Base-by-base conservation (phyloP, 495 filamentous ascomycete species). In the Umbilicaria muhlenbergii region DNA sequence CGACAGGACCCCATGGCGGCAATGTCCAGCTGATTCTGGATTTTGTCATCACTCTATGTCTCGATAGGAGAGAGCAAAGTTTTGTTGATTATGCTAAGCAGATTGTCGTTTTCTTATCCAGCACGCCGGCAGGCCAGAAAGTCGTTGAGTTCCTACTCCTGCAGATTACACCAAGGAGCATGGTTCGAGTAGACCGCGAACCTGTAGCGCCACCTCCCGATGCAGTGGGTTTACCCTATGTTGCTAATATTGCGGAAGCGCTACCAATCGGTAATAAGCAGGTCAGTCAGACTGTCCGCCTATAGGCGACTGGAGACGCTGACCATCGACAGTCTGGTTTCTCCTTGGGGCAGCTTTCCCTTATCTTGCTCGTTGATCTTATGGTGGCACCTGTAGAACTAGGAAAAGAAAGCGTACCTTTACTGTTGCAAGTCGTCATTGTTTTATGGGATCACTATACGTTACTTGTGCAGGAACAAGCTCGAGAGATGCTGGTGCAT, bases 41-140 rank as follows among this genome's bases (percentile, higher is more conserved):
- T 56, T 98, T 96, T 55, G 88, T 96, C 58, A 95, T 96, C 58
- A 77, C 72, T 18, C 73, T 95, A 5, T 96, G 91, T 50, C 60
- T 96, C 31, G 92, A 98, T 47, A 78, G 86, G 38, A 77, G 88
- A 41, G 91, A 98, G 51, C 92, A 96, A 49, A 95, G 93, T 49
- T 95, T 94, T 63, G 87, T 98, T 36, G 85, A 93, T 48, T 94
- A 85, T 56, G 86, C 91, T 3, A 96, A 96, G 64, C 91, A 98
- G 61, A 84, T 98, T 32, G 86, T 96, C 17, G 91, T 96, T 0
- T 94, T 95, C 56, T 62, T 98, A 3, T 87, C 91, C 2, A 86
- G 83, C 52, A 94, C 91, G 0, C 84, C 82, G 34, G 89, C 85
- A 15, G 87, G 88, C 11, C 78, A 81, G 32, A 92, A 91, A 54